Evolutionary conservation across 345 rosid genomes (phyloP).

Genomic region (Dimocarpus longan): DNA sequence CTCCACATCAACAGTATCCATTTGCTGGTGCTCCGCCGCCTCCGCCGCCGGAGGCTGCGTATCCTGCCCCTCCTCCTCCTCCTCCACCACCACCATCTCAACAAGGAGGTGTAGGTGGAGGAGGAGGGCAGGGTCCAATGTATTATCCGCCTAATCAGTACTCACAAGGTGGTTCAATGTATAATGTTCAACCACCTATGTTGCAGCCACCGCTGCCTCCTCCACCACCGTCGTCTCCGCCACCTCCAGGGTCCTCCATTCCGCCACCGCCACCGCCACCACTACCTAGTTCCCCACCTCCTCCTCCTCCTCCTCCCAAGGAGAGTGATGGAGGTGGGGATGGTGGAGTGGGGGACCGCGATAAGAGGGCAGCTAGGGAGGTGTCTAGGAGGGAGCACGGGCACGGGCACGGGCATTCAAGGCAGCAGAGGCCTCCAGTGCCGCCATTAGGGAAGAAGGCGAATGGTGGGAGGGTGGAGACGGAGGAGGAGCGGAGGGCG

Average conservation of each 20-base stretch:
- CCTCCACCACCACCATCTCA: slow-evolving; percentile 50
- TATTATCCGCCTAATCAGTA: slow-evolving; percentile 58
- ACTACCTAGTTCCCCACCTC: slow-evolving; percentile 90
- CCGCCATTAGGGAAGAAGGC: slow-evolving; percentile 47
- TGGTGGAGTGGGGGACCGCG: slow-evolving; percentile 40
- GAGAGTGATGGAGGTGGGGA: slow-evolving; percentile 33
- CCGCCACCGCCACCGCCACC: slow-evolving; percentile 94
- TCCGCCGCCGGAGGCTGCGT: slow-evolving; percentile 59
- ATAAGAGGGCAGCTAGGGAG: slow-evolving; percentile 38
- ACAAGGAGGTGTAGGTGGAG: slow-evolving; percentile 21
- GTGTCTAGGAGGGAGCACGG: slow-evolving; percentile 53
- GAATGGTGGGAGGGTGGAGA: slow-evolving; percentile 69
- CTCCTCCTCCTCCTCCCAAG: slow-evolving; percentile 72
- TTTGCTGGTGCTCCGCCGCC: slow-evolving; percentile 71
- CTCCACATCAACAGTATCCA: slow-evolving; percentile 62
- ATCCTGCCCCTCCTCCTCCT: slow-evolving; percentile 39
- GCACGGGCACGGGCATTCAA: slow-evolving; percentile 49
- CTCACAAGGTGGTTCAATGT: slow-evolving; percentile 41
- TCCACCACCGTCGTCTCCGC: slow-evolving; percentile 61
- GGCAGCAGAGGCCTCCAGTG: slow-evolving; percentile 51
- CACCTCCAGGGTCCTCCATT: slow-evolving; percentile 49
- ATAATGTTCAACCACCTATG: slow-evolving; percentile 45
- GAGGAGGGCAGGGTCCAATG: slow-evolving; percentile 42
- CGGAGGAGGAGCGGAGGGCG: slow-evolving; percentile 88
- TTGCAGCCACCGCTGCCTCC: slow-evolving; percentile 58